A percentile compares a stretch with the other conserved stretches of the same genome.
These are phyloP conservation scores for Melanogaster broomeanus DNA, from an alignment of 768 basidiomycete species.

Conservation along the genomic window DNA sequence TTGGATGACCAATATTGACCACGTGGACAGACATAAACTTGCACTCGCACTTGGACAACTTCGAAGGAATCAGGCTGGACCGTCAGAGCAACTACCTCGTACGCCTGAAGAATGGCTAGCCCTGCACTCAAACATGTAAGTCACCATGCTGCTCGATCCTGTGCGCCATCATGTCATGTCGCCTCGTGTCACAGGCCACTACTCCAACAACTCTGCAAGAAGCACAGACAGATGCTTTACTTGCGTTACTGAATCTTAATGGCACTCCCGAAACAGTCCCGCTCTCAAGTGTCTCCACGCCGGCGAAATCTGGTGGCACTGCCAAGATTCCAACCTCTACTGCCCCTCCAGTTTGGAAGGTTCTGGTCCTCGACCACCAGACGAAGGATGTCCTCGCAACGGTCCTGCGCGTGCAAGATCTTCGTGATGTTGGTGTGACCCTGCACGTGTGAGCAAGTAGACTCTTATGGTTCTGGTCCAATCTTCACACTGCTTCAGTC, in stretches of 20 bases:
- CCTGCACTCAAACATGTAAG: slow-evolving; percentile 46
- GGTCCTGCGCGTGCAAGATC: slow-evolving; percentile 91
- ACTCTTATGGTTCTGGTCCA: slow-evolving; percentile 1
- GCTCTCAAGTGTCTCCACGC: slow-evolving; percentile 4
- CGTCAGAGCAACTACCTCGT: not conserved
- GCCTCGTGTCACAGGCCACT: slow-evolving; percentile 38
- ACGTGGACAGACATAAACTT: slow-evolving; percentile 6
- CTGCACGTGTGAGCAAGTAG: slow-evolving; percentile 82
- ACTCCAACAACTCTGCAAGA: slow-evolving; percentile 74
- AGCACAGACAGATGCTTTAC: slow-evolving; percentile 82
- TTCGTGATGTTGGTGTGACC: slow-evolving; percentile 95
- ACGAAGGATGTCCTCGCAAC: slow-evolving; percentile 98
- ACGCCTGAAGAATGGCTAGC: slow-evolving; percentile 49
- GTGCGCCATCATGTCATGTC: slow-evolving; percentile 10
- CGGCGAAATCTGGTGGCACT: slow-evolving; percentile 36
- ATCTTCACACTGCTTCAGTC: slow-evolving; percentile 48
- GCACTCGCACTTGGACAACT: too few species aligned
- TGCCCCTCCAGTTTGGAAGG: slow-evolving; percentile 92
- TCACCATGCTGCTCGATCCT: not conserved
- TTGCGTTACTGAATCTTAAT: slow-evolving; percentile 87
- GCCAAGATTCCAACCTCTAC: slow-evolving; percentile 52
- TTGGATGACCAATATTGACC: slow-evolving; percentile 3
- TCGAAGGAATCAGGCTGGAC: too few species aligned
- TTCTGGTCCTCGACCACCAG: slow-evolving; percentile 90
- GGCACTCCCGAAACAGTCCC: slow-evolving; percentile 39